Percentiles rank a stretch among this genome's conserved stretches.
These are phyloP conservation scores for Cladophialophora exuberans DNA, from an alignment of 2,329 filamentous ascomycete genomes.

Conservation along the genomic window DNA sequence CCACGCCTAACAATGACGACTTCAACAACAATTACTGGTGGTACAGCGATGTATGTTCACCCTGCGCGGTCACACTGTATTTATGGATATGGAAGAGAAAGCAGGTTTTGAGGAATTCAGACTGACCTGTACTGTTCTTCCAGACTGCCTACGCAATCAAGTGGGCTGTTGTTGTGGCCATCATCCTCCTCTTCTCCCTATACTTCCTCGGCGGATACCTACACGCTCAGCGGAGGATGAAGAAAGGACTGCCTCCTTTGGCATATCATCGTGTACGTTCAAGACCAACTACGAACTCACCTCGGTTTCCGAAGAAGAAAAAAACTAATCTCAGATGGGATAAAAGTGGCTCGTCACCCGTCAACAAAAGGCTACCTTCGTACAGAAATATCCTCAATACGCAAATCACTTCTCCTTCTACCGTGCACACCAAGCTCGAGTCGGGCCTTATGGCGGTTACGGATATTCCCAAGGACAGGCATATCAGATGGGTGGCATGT, in stretches of 20 bases:
- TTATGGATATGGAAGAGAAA: too few relatives aligned
- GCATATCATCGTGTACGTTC: slow-evolving; percentile 68
- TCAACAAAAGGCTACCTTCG: slow-evolving; percentile 36
- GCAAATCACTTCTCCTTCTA: slow-evolving; percentile 43
- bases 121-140: slow-evolving; percentile 1
- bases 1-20: too few relatives aligned
- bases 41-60: not conserved
- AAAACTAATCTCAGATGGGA: not conserved
- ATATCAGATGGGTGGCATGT: slow-evolving; percentile 33
- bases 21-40: too few relatives aligned
- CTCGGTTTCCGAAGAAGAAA: not conserved
- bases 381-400: slow-evolving; percentile 31
- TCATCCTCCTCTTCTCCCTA: slow-evolving; percentile 61
- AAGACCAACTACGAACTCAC: not conserved
- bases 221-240: slow-evolving; percentile 70
- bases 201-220: slow-evolving; percentile 71
- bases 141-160: slow-evolving; percentile 69
- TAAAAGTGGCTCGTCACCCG: slow-evolving; percentile 48
- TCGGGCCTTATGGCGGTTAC: slow-evolving; percentile 15
- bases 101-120: too few relatives aligned
- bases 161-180: slow-evolving; percentile 68
- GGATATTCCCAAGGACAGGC: slow-evolving; percentile 12
- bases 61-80: not conserved
- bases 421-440: slow-evolving; percentile 23
- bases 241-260: slow-evolving; percentile 67